These are phyloP conservation scores for Amniculicola lignicola DNA, from an alignment of 495 filamentous ascomycete genomes.

Conservation along the genomic window DNA sequence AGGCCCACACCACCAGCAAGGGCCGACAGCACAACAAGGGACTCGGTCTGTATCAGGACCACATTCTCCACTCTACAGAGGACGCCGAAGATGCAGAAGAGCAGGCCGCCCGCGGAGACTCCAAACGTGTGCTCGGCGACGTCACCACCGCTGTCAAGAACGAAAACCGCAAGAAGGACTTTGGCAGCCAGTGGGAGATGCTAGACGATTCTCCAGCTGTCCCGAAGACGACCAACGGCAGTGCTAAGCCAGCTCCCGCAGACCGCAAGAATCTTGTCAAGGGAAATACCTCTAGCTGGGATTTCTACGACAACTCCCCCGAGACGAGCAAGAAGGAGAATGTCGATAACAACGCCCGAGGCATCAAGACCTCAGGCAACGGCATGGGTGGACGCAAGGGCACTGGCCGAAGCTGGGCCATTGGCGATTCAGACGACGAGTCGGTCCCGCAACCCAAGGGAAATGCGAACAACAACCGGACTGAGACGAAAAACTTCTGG, in stretches of 20 bases:
- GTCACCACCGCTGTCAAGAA: slow-evolving; percentile 66
- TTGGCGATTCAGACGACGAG: slow-evolving; percentile 45
- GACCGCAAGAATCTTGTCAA: slow-evolving; percentile 30
- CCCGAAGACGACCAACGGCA: slow-evolving; percentile 15
- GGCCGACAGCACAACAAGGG: slow-evolving; percentile 54
- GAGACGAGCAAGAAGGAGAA: slow-evolving; percentile 37
- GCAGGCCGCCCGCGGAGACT: slow-evolving; percentile 37
- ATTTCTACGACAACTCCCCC: slow-evolving; percentile 60
- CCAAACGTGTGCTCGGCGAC: slow-evolving; percentile 51
- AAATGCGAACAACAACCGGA: not conserved
- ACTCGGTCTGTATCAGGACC: slow-evolving; percentile 73
- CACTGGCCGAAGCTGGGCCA: slow-evolving; percentile 56
- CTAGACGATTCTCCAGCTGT: slow-evolving; percentile 57
- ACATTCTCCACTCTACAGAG: slow-evolving; percentile 50
- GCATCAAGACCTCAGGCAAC: slow-evolving; percentile 62
- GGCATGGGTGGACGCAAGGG: slow-evolving; percentile 73
- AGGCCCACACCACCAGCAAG: slow-evolving; percentile 31
- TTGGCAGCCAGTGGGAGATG: slow-evolving; percentile 68
- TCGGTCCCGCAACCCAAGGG: not conserved
- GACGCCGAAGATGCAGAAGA: slow-evolving; percentile 54
- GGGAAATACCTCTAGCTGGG: slow-evolving; percentile 29
- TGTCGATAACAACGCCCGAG: slow-evolving; percentile 34
- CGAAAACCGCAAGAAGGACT: slow-evolving; percentile 66
- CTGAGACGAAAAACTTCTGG: slow-evolving; percentile 11
- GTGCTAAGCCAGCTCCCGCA: slow-evolving; percentile 23